Evolutionary conservation across 306 rosid genomes (phyloP).

Genomic region (Erythrophleum fordii): DNA sequence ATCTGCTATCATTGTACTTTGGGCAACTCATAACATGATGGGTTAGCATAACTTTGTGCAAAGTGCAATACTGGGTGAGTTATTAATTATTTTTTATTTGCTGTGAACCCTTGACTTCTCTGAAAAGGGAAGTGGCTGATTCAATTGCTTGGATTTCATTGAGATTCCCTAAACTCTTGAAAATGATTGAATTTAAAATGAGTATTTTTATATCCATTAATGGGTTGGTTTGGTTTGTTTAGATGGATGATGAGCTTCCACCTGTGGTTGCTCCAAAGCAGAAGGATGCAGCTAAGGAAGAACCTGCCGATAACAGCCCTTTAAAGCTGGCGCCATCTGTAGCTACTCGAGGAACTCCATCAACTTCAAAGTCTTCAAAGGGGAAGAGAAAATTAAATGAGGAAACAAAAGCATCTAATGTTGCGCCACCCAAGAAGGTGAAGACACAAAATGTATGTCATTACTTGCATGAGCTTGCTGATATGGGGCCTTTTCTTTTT

Average conservation of each 20-base stretch:
- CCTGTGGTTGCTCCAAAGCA: constrained; percentile 65
- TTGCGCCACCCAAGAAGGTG: constrained; percentile 80
- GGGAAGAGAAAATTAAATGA: constrained; percentile 84
- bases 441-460: constrained; percentile 80
- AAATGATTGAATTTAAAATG: constrained; percentile 13
- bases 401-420: constrained; percentile 68
- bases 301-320: constrained; percentile 81
- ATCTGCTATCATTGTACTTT: no score
- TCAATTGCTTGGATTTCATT: constrained; percentile 14
- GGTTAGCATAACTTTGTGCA: constrained; percentile 19
- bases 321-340: constrained; percentile 51
- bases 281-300: constrained; percentile 86
- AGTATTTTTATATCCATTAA: constrained; percentile 27
- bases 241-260: constrained; percentile 84
- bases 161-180: constrained; percentile 10
- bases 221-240: constrained; percentile 36
- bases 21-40: constrained; percentile 19
- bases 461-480: constrained; percentile 18
- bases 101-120: constrained; percentile 3
- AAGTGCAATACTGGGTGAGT: constrained; percentile 21
- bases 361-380: constrained; percentile 54
- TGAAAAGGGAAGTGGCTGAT: constrained; percentile 1
- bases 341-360: constrained; percentile 68
- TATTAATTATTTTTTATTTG: constrained; percentile 26
- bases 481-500: neutral